Evolutionary conservation across 2,329 filamentous ascomycete genomes (phyloP).

Genomic region (Cercospora sp.): DNA sequence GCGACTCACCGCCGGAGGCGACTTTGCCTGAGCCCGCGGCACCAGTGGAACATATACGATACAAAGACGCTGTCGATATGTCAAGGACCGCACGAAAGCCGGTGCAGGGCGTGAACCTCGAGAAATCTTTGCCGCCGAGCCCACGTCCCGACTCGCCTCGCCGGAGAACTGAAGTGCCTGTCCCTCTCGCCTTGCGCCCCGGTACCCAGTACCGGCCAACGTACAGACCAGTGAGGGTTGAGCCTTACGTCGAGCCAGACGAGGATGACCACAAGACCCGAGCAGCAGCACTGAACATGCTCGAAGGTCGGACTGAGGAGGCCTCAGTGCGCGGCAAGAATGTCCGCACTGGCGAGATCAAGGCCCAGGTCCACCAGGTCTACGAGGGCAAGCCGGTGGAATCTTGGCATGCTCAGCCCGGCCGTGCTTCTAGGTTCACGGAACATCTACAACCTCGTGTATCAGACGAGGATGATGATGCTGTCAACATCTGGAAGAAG

Average conservation of each 20-base stretch:
- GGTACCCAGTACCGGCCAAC: neutral
- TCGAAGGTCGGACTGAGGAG: neutral
- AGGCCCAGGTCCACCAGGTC: neutral
- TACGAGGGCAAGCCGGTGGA: neutral
- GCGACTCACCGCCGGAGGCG: neutral
- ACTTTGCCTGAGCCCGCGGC: neutral
- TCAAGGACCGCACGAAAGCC: neutral
- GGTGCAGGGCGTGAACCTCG: rapidly evolving
- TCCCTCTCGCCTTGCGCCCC: neutral
- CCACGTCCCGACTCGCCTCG: neutral
- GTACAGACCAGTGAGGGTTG: neutral
- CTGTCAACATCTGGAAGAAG: neutral
- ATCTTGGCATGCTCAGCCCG: neutral
- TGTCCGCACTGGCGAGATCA: neutral
- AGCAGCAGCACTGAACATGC: neutral
- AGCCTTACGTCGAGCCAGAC: neutral
- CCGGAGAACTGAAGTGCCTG: neutral
- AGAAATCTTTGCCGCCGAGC: neutral
- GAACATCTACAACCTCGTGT: neutral
- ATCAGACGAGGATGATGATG: constrained; percentile 1
- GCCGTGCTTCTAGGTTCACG: neutral
- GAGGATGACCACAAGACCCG: neutral
- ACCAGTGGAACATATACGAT: neutral
- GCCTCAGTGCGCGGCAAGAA: neutral
- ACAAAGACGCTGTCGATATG: neutral